Evolutionary conservation across 345 rosid genomes (phyloP), one percentile per base, ranked within the genome.

Genomic region (Dipteronia sinensis): DNA sequence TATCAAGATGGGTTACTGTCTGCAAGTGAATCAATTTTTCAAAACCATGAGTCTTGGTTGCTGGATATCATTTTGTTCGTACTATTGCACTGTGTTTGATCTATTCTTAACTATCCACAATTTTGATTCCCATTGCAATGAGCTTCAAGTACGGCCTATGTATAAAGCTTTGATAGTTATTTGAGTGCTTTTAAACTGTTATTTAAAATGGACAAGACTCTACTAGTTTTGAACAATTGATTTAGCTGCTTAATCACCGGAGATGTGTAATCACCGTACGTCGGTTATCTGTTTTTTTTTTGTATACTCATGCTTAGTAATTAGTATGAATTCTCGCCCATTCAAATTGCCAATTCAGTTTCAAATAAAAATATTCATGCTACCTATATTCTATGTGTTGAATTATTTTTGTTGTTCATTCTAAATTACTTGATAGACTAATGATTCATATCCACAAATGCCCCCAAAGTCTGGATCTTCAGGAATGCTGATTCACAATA

Each of bases 381-480:
- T 67, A 19, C 46, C 65, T 38, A 46, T 11, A 10, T 58, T 31
- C 10, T 42, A 6, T 7, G 9, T 15, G 15, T 19, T 12, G 59
- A 65, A 11, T 9, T 27, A 13, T 5, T 69, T 69, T 19, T 25
- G 56, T 47, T 46, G n/a, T 2, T 53, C 17, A 10, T 67, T 51
- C 55, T 46, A 13, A 25, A 80, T 5, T 11, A 40, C 61, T 15
- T 58, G 56, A 40, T 6, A 61, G 46, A 40, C 68, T 73, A 12
- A 73, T n/a, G 51, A 19, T 44, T 23, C 1, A 16, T 71, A 16
- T 68, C 16, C n/a, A 13, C 56, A 51, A 70, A 53, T 78, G 67
- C 44, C 80, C 67, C 44, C n/a, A n/a, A 73, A 84, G 87, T 84
- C 78, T 74, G 81, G 86, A 59, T 79, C 70, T 76, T 79, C 87